Percentiles rank a stretch among this genome's conserved stretches.
phyloP scores from a whole-genome alignment of 2,329 filamentous ascomycete genomes.

The Fusarium sp. region DNA sequence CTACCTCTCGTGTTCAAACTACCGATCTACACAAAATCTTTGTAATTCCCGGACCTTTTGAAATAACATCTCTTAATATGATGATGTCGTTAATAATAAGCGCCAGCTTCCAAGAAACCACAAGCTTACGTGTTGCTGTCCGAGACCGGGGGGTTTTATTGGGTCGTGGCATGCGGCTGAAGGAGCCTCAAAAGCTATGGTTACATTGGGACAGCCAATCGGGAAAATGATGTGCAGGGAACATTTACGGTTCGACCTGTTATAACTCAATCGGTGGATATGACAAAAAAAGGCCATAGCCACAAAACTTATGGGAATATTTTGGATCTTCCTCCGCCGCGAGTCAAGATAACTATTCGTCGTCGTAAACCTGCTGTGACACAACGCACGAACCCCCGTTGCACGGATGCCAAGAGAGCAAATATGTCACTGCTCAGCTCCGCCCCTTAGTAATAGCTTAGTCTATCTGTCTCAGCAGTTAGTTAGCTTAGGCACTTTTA shows the following conservation, averaged over 20 bases:
- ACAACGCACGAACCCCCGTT: not conserved
- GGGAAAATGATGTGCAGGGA: not conserved
- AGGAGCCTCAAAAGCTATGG: not conserved
- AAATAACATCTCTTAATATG: not conserved
- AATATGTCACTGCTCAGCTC: not conserved
- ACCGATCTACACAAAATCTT: not conserved
- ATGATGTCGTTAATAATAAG: not conserved
- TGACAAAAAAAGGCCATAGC: not conserved
- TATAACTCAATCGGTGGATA: not conserved
- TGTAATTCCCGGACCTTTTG: not conserved
- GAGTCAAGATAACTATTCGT: not conserved
- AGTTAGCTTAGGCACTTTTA: not conserved
- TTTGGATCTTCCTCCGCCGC: not conserved
- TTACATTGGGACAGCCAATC: not conserved
- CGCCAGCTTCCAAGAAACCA: not conserved
- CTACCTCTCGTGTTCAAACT: not conserved
- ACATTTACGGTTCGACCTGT: not conserved
- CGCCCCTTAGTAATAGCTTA: not conserved
- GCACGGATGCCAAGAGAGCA: not conserved
- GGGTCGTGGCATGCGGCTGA: not conserved
- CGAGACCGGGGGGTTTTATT: not conserved
- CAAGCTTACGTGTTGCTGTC: not conserved
- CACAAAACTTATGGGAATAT: not conserved
- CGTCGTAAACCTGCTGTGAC: not conserved
- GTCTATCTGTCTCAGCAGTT: not conserved